Evolutionary conservation across 805 yeast genomes (phyloP).

Genomic region (Lachancea mirantina): DNA sequence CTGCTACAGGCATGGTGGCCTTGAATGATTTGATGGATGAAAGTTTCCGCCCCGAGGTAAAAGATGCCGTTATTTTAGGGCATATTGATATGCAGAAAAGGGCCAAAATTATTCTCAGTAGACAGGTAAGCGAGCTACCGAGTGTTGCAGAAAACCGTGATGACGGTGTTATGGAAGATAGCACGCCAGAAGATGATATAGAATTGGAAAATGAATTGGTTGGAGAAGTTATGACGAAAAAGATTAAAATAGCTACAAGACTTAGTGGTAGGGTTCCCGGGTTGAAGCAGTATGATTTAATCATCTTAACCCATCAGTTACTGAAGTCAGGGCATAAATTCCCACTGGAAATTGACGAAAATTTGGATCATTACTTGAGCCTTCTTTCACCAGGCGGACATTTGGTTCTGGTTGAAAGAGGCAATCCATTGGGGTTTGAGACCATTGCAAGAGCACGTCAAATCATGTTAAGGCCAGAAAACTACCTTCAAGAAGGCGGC

Average conservation of each 20-base stretch:
- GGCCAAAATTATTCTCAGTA: constrained; percentile 67
- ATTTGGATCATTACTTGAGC: constrained; percentile 49
- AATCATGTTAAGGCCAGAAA: constrained; percentile 79
- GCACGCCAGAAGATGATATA: constrained; percentile 16
- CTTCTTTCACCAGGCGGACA: constrained; percentile 73
- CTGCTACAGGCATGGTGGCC: constrained; percentile 87
- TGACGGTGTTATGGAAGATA: constrained; percentile 9
- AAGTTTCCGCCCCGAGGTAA: constrained; percentile 50
- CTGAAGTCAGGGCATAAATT: constrained; percentile 51
- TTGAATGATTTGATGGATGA: constrained; percentile 74
- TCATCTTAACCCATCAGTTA: constrained; percentile 76
- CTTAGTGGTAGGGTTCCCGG: constrained; percentile 48
- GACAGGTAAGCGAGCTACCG: constrained; percentile 51
- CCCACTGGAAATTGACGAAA: constrained; percentile 68
- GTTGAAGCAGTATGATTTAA: constrained; percentile 59
- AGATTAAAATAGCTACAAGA: constrained; percentile 47
- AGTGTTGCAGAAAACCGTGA: constrained; percentile 18
- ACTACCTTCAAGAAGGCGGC: constrained; percentile 44
- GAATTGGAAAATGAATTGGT: constrained; percentile 31
- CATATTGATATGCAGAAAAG: constrained; percentile 66
- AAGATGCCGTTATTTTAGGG: constrained; percentile 70
- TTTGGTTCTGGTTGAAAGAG: constrained; percentile 75
- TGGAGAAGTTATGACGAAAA: constrained; percentile 51
- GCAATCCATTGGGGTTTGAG: constrained; percentile 86
- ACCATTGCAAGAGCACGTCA: constrained; percentile 85